phyloP scores from a whole-genome alignment of 2,329 filamentous ascomycete species.

The Acrocalymma vagum region DNA sequence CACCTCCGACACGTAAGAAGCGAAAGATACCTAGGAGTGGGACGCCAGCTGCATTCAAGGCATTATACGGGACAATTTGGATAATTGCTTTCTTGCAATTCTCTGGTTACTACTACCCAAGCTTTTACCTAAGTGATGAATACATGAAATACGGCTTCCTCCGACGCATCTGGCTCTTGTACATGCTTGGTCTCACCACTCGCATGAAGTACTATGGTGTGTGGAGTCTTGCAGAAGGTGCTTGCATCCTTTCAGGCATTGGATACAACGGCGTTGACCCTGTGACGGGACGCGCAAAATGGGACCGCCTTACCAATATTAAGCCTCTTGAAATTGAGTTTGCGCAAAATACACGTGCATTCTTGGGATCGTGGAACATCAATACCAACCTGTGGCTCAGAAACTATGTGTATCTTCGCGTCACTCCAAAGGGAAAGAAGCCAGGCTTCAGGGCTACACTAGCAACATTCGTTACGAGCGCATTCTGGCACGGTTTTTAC shows the following conservation, averaged over 20 bases:
- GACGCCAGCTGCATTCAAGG: constrained; percentile 82
- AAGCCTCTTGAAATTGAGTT: constrained; percentile 84
- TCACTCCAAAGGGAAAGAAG: constrained; percentile 94
- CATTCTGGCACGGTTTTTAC: constrained; percentile 98
- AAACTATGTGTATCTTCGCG: constrained; percentile 94
- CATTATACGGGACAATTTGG: constrained; percentile 77
- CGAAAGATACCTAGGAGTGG: constrained; percentile 92
- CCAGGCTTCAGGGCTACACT: constrained; percentile 94
- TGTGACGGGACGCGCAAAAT: constrained; percentile 82
- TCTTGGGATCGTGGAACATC: constrained; percentile 95
- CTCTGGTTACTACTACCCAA: constrained; percentile 70
- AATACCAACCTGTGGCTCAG: constrained; percentile 97
- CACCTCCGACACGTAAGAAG: constrained; percentile 85
- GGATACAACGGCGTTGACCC: constrained; percentile 94
- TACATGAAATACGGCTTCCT: constrained; percentile 75
- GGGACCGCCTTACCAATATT: constrained; percentile 91
- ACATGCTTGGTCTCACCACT: constrained; percentile 83
- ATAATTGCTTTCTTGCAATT: constrained; percentile 80
- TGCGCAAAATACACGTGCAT: constrained; percentile 92
- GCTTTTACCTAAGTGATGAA: constrained; percentile 69
- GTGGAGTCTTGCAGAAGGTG: constrained; percentile 91
- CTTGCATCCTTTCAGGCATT: constrained; percentile 91
- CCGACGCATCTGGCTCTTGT: constrained; percentile 78
- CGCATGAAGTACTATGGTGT: constrained; percentile 97
- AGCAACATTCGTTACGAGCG: constrained; percentile 92